These are phyloP conservation scores for Acephala macrosclerotiorum DNA, from an alignment of 2,329 filamentous ascomycete species.

Conservation along the genomic window DNA sequence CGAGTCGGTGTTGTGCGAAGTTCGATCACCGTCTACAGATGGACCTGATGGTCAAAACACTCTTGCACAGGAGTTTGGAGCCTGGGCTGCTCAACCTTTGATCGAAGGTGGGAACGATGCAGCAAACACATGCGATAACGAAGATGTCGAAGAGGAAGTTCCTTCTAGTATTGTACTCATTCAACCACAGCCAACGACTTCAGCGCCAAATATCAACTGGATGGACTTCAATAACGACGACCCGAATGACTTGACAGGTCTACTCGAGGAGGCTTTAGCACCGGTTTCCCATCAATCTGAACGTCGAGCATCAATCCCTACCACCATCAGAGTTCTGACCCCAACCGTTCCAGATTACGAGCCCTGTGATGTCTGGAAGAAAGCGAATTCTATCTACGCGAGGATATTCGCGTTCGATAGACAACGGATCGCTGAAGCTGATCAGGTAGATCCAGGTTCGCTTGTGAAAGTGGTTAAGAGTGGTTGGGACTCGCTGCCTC, in stretches of 20 bases:
- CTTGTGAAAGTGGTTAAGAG: constrained; percentile 25
- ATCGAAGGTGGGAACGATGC: neutral
- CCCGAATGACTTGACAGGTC: neutral
- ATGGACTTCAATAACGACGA: neutral
- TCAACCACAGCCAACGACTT: neutral
- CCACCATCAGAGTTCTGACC: neutral
- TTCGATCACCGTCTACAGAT: neutral
- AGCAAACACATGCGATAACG: neutral
- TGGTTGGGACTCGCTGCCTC: constrained; percentile 25
- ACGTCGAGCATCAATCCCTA: neutral
- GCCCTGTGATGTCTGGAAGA: constrained; percentile 25
- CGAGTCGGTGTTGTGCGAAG: neutral
- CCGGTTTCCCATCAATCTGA: neutral
- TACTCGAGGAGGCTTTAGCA: neutral
- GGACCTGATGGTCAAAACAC: neutral
- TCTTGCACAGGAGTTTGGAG: neutral
- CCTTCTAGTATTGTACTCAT: neutral
- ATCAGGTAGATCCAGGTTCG: constrained; percentile 17
- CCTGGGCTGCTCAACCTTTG: neutral
- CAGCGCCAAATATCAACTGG: neutral
- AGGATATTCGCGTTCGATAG: constrained; percentile 20
- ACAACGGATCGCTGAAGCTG: constrained; percentile 9
- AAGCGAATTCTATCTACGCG: constrained; percentile 29
- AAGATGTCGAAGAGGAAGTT: neutral
- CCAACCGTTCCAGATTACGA: constrained; percentile 12